Percentiles rank a stretch among this genome's conserved stretches.
These are phyloP conservation scores for Lichtheimia ornata DNA, from an alignment of 371 early-diverging fungal genomes.

Conservation along the genomic window DNA sequence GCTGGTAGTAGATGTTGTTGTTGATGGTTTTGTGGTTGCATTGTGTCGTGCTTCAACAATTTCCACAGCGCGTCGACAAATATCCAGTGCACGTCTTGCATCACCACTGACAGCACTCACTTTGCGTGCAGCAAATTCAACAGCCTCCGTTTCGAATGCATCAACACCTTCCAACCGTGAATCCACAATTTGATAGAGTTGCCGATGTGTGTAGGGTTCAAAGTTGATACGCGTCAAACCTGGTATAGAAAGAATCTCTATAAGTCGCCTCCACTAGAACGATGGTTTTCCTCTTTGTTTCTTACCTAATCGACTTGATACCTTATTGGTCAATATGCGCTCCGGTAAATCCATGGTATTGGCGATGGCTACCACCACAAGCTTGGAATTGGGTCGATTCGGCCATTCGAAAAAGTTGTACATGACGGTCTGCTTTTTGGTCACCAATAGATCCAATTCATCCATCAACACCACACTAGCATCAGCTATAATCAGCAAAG, in stretches of 20 bases:
- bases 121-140: conserved; percentile 93
- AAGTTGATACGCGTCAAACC: conserved; percentile 89
- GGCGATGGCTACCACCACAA: conserved; percentile 95
- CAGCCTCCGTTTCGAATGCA: conserved; percentile 80
- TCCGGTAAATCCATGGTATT: conserved; percentile 99
- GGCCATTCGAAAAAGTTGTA: conserved; percentile 99
- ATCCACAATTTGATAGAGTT: conserved; percentile 83
- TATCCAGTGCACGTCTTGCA: conserved; percentile 94
- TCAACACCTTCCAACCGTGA: conserved; percentile 75
- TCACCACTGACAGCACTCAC: conserved; percentile 97
- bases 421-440: conserved; percentile 90
- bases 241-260: conserved; percentile 12
- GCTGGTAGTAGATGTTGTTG: too few relatives aligned
- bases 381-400: conserved; percentile 73
- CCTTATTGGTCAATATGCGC: conserved; percentile 86
- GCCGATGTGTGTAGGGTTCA: conserved; percentile 84
- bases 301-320: conserved; percentile 90
- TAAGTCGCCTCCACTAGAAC: too few relatives aligned
- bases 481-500: neutral
- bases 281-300: too few relatives aligned
- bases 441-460: conserved; percentile 95
- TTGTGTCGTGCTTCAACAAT: conserved; percentile 63
- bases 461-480: conserved; percentile 92
- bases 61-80: conserved; percentile 89
- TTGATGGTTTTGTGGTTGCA: neutral